phyloP scores from a whole-genome alignment of 805 yeast species.

The Kluyveromyces aestuarii region DNA sequence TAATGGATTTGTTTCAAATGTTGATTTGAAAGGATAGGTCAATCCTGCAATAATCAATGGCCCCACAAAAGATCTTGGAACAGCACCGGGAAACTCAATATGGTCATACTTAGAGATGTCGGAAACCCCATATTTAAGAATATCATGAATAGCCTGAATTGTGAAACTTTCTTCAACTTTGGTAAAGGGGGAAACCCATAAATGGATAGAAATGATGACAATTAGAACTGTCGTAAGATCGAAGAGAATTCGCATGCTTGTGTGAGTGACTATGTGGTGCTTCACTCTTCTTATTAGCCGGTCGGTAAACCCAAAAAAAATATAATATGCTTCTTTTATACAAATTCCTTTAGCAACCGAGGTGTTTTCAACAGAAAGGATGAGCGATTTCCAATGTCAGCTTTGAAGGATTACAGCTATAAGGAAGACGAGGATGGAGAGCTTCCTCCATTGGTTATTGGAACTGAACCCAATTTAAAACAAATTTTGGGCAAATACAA shows the following conservation, averaged over 20 bases:
- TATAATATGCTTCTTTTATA: not conserved
- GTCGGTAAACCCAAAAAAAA: no score
- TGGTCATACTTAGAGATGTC: conserved; percentile 56
- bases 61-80: conserved; percentile 79
- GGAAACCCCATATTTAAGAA: conserved; percentile 49
- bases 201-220: conserved; percentile 38
- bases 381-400: conserved; percentile 15
- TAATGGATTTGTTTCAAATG: conserved; percentile 31
- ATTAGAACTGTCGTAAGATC: conserved; percentile 31
- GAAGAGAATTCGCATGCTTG: not conserved
- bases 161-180: conserved; percentile 94
- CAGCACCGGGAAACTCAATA: conserved; percentile 72
- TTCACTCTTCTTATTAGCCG: no score
- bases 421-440: conserved; percentile 28
- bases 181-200: conserved; percentile 64
- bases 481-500: conserved; percentile 16
- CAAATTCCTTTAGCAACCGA: not conserved
- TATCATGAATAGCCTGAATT: conserved; percentile 81
- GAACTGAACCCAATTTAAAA: conserved; percentile 19
- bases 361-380: not conserved
- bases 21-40: conserved; percentile 30
- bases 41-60: conserved; percentile 44
- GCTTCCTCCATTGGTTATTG: conserved; percentile 24
- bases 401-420: conserved; percentile 22
- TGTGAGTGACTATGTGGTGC: no score